These are phyloP conservation scores for Trichaptum fuscoviolaceum DNA, from an alignment of 768 basidiomycete genomes.

Conservation along the genomic window DNA sequence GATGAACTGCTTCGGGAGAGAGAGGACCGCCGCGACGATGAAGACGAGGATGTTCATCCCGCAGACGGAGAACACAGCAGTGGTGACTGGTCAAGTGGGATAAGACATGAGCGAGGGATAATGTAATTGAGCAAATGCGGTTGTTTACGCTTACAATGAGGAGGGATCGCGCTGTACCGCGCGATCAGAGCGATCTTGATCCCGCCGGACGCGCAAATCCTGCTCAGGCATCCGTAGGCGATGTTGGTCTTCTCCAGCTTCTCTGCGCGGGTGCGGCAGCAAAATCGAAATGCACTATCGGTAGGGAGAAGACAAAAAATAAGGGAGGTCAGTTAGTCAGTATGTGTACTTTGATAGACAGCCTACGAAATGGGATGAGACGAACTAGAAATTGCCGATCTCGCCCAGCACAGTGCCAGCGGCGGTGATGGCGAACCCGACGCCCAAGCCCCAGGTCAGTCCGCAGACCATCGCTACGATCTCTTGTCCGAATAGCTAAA, in stretches of 20 bases:
- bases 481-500: slow-evolving; percentile 37
- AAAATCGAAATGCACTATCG: slow-evolving; percentile 31
- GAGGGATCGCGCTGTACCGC: slow-evolving; percentile 28
- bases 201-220: slow-evolving; percentile 34
- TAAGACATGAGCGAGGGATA: background rate
- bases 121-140: background rate
- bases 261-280: slow-evolving; percentile 28
- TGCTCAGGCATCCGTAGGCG: slow-evolving; percentile 32
- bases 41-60: slow-evolving; percentile 33
- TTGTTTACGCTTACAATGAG: slow-evolving; percentile 19
- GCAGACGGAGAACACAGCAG: slow-evolving; percentile 31
- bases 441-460: slow-evolving; percentile 35
- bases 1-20: slow-evolving; percentile 37
- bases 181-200: slow-evolving; percentile 28
- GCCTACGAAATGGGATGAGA: background rate
- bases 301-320: background rate
- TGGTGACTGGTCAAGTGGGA: slow-evolving; percentile 23
- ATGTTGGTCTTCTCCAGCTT: slow-evolving; percentile 27
- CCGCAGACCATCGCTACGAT: slow-evolving; percentile 36
- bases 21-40: slow-evolving; percentile 29
- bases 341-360: background rate
- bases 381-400: slow-evolving; percentile 26
- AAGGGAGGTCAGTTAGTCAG: background rate
- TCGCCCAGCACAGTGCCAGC: slow-evolving; percentile 29
- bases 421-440: slow-evolving; percentile 36